Base-by-base conservation (phyloP, 495 filamentous ascomycete genomes). In the Rostrohypoxylon terebratum region DNA sequence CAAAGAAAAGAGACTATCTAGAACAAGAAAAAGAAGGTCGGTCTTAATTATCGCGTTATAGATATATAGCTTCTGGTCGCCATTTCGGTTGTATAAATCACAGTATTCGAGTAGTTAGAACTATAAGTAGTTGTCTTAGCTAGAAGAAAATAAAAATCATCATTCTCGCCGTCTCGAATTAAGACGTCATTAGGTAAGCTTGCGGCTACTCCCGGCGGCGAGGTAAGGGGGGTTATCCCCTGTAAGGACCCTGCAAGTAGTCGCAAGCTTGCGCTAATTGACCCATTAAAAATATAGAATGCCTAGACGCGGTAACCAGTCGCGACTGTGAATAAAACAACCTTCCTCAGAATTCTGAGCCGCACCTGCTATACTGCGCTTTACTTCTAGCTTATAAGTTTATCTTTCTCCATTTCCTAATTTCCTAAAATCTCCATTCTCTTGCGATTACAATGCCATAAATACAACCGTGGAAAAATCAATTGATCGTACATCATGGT, bases 401-500 rank as follows among this genome's bases (percentile, higher is more conserved):
- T 20, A 25, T 50, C 13, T 20, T 0, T 23, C 20, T 1, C 8
- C 7, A 50, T 50, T 9, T 3, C 18, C 1, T 18, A 44, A 11
- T 50, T 23, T 0, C 16, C 18, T 8, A 20, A 20, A 14, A 1
- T 11, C 47, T 9, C 11, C 3, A 25, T 23, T 21, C 8, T 13
- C 7, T 11, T 21, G 6, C 28, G 6, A 28, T 5, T 28, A 11
- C 47, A 50, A 50, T 50, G 47, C 47, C 4, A 23, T 50, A 50
- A 44, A 13, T 5, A 20, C 14, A 53, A 10, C 2, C 28, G 18
- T 53, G 9, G 4, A 4, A 45, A 45, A 45, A 6, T n/a, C 13
- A 4, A 68, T 50, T 20, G 25, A 36, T 54, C 69, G 45, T 63
- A 50, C 40, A 72, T 47, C 33, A 79, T 80, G 68, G 79, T 78